A percentile compares a stretch with the other conserved stretches of the same genome.
Conservation (phyloP, 2,329 filamentous ascomycete species). For the Ophiostoma angusticollis region DNA sequence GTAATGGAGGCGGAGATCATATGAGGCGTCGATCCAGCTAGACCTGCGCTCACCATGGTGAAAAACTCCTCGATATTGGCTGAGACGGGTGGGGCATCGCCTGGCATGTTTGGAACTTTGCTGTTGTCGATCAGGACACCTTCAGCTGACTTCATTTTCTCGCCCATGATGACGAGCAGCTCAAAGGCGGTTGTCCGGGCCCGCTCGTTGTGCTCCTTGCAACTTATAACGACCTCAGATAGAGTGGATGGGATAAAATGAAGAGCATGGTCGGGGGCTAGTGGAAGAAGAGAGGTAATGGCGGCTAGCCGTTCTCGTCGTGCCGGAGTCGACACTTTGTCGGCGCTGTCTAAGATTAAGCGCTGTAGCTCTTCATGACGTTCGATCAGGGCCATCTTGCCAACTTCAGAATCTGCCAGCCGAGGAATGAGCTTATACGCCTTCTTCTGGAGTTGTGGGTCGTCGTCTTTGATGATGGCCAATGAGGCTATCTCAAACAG, state of each 20-base stretch:
- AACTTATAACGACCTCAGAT: conserved; percentile 88
- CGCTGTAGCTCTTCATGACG: conserved; percentile 67
- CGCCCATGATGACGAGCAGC: conserved; percentile 75
- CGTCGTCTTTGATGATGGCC: conserved; percentile 67
- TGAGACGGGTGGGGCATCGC: conserved; percentile 60
- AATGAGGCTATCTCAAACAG: conserved; percentile 79
- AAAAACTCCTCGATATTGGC: conserved; percentile 91
- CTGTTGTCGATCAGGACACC: conserved; percentile 70
- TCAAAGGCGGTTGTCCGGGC: conserved; percentile 83
- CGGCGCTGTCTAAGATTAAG: conserved; percentile 65
- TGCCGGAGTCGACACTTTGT: conserved; percentile 77
- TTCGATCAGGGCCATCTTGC: conserved; percentile 61
- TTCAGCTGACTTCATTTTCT: conserved; percentile 55
- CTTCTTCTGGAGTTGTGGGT: conserved; percentile 95
- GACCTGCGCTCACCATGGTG: conserved; percentile 93
- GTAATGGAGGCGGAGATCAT: conserved; percentile 98
- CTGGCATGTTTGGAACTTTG: conserved; percentile 76
- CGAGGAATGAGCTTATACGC: conserved; percentile 96
- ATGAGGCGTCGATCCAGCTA: conserved; percentile 84
- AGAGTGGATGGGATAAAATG: conserved; percentile 89
- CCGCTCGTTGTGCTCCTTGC: conserved; percentile 96
- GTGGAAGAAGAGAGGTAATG: conserved; percentile 66
- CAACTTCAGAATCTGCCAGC: conserved; percentile 67
- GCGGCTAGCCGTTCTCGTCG: conserved; percentile 76
- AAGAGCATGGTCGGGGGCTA: conserved; percentile 62